phyloP scores from a whole-genome alignment of 352 stramenopile genomes.

The Globisporangium sylvaticum region DNA sequence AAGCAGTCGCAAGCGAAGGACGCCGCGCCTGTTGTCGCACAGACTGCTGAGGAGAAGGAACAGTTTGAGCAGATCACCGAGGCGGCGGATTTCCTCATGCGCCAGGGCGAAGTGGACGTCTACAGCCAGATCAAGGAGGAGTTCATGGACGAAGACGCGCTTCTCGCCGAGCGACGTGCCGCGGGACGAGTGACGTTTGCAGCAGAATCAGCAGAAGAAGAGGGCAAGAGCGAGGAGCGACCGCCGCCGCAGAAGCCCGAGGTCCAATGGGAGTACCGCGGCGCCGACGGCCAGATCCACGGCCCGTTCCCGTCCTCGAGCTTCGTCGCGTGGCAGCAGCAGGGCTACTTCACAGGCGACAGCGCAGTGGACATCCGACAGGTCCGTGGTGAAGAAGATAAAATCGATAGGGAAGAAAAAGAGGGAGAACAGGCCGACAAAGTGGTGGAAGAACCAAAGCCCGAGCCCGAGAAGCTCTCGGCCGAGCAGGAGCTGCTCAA shows the following conservation, averaged over 20 bases:
- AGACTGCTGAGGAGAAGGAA: constrained; percentile 67
- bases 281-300: constrained; percentile 64
- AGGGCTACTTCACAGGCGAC: constrained; percentile 78
- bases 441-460: constrained; percentile 17
- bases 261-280: constrained; percentile 79
- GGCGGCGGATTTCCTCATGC: constrained; percentile 76
- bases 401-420: neutral
- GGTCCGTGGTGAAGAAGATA: constrained; percentile 10
- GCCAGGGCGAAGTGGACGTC: constrained; percentile 69
- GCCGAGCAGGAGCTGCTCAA: constrained; percentile 79
- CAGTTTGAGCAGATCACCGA: constrained; percentile 82
- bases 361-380: constrained; percentile 72
- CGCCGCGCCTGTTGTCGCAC: constrained; percentile 17
- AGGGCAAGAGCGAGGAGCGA: constrained; percentile 49
- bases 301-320: constrained; percentile 69
- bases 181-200: constrained; percentile 25
- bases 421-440: constrained; percentile 8
- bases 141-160: constrained; percentile 60
- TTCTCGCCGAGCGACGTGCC: constrained; percentile 36
- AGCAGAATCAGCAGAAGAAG: constrained; percentile 12
- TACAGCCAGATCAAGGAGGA: constrained; percentile 83
- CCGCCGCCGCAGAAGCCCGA: constrained; percentile 27
- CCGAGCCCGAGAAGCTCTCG: constrained; percentile 36
- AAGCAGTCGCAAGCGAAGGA: constrained; percentile 33
- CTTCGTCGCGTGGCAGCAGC: constrained; percentile 72